Evolutionary conservation across 768 basidiomycete genomes (phyloP).

Genomic region (Grammothele lineata): DNA sequence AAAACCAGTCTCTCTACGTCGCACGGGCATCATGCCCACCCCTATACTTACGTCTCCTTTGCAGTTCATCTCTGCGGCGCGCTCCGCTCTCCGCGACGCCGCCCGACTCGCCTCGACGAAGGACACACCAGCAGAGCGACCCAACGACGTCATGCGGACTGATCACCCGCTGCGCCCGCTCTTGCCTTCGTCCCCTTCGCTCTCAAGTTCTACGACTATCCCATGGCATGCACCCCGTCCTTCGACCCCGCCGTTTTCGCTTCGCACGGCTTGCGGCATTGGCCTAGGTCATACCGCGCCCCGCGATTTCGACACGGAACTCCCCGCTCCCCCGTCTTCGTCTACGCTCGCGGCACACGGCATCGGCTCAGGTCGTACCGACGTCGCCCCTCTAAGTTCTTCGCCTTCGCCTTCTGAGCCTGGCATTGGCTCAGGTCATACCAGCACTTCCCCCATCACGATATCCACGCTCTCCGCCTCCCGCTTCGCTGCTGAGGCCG

Average conservation of each 20-base stretch:
- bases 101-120: neutral
- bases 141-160: neutral
- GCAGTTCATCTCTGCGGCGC: neutral
- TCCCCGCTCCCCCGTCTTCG: constrained; percentile 1
- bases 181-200: neutral
- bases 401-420: neutral
- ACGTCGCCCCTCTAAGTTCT: neutral
- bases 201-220: neutral
- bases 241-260: neutral
- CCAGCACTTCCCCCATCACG: neutral
- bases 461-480: constrained; percentile 1
- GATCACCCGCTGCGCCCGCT: neutral
- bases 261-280: constrained; percentile 1
- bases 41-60: neutral
- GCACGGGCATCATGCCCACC: constrained; percentile 24
- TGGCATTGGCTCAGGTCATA: neutral
- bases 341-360: neutral
- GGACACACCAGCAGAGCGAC: neutral
- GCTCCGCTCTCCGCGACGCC: neutral
- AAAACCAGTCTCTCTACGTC: constrained; percentile 17
- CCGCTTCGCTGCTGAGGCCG: constrained; percentile 1
- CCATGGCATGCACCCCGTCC: neutral
- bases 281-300: neutral
- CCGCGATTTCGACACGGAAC: neutral
- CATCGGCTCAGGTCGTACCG: neutral